phyloP scores from a whole-genome alignment of 2,329 filamentous ascomycete species.

The Leptodontidium sp. region DNA sequence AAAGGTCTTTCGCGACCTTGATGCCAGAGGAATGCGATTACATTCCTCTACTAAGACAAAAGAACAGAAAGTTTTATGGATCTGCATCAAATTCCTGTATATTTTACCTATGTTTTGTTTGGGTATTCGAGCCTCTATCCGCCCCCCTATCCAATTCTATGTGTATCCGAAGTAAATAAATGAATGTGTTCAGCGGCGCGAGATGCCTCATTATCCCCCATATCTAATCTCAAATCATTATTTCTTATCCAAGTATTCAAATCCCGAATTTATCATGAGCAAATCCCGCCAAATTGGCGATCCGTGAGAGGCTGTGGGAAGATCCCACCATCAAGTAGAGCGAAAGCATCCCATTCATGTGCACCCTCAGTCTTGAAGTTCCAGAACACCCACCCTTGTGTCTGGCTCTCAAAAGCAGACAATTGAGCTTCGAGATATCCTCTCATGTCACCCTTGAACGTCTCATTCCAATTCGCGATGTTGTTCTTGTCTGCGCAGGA shows the following conservation, averaged over 20 bases:
- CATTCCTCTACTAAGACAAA: background rate
- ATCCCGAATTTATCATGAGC: slow-evolving; percentile 30
- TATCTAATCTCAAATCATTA: background rate
- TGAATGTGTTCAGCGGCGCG: background rate
- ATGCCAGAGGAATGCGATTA: too few relatives aligned
- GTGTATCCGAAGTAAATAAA: background rate
- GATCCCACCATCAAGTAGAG: slow-evolving; percentile 57
- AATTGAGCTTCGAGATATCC: slow-evolving; percentile 64
- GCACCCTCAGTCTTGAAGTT: slow-evolving; percentile 64
- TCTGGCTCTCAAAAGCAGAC: slow-evolving; percentile 57
- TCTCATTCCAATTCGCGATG: slow-evolving; percentile 54
- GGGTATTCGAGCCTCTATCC: background rate
- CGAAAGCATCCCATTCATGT: slow-evolving; percentile 61
- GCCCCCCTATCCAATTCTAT: background rate
- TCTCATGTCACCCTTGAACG: slow-evolving; percentile 55
- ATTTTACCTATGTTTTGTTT: background rate
- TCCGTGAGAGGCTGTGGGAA: slow-evolving; percentile 56
- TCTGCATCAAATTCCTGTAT: too few relatives aligned
- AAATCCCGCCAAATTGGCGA: slow-evolving; percentile 36
- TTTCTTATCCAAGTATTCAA: background rate
- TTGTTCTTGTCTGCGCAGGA: slow-evolving; percentile 61
- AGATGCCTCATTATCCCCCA: background rate
- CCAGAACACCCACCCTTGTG: slow-evolving; percentile 65
- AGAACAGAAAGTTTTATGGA: background rate
- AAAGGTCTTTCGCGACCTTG: too few relatives aligned